These are phyloP conservation scores for Ceratonia siliqua DNA, from an alignment of 306 rosid species.

Conservation along the genomic window DNA sequence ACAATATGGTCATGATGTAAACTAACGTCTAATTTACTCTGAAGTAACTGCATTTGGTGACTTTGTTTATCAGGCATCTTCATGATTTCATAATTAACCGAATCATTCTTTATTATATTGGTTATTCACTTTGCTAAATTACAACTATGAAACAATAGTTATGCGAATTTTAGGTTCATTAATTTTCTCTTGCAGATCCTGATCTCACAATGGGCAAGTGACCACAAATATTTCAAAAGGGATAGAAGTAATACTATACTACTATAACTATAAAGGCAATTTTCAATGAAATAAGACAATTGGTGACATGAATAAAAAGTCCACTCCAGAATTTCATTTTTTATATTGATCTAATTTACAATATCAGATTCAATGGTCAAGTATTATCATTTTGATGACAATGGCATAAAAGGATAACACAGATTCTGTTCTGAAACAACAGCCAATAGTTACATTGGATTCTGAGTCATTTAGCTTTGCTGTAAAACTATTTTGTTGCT, in stretches of 20 bases:
- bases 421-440: neutral
- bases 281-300: neutral
- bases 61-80: constrained; percentile 16
- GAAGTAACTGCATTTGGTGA: constrained; percentile 21
- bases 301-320: neutral
- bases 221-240: constrained; percentile 68
- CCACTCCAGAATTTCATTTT: constrained; percentile 5
- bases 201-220: constrained; percentile 80
- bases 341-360: neutral
- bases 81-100: constrained; percentile 16
- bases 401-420: constrained; percentile 5
- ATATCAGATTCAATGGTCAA: neutral
- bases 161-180: constrained; percentile 7
- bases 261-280: constrained; percentile 14
- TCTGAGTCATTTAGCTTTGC: neutral
- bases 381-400: neutral
- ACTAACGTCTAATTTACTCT: neutral
- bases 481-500: neutral
- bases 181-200: constrained; percentile 41
- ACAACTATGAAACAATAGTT: neutral
- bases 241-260: constrained; percentile 69
- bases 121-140: neutral
- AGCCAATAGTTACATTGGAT: neutral
- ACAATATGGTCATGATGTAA: neutral
- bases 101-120: neutral